Percentiles rank a stretch among this genome's conserved stretches.
phyloP scores from a whole-genome alignment of 257 asterid species.

The Cruciata laevipes region DNA sequence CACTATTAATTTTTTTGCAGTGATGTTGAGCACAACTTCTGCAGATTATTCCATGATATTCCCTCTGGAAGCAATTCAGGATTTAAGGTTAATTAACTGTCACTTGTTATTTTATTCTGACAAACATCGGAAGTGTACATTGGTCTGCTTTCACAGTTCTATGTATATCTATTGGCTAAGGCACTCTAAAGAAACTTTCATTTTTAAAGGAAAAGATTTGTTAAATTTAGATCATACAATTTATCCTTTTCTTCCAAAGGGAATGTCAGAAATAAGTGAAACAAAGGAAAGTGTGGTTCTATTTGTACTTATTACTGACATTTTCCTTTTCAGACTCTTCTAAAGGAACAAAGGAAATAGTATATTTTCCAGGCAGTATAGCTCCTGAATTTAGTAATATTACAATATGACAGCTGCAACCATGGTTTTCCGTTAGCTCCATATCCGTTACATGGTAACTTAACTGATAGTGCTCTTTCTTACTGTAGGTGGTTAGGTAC shows the following conservation, averaged over 20 bases:
- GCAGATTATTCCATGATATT: constrained; percentile 65
- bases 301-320: neutral
- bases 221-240: neutral
- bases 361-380: neutral
- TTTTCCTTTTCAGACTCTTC: neutral
- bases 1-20: constrained; percentile 36
- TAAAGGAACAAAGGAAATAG: neutral
- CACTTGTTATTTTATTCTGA: neutral
- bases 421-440: neutral
- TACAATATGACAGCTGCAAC: neutral
- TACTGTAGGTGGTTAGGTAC: constrained; percentile 77
- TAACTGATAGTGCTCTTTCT: constrained; percentile 1
- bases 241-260: neutral
- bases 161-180: neutral
- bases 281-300: no score
- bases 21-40: constrained; percentile 68
- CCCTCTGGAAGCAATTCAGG: constrained; percentile 82
- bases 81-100: constrained; percentile 61
- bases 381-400: neutral
- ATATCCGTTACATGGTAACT: neutral
- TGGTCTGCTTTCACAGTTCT: neutral
- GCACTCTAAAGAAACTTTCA: neutral
- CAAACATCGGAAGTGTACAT: neutral
- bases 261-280: no score
- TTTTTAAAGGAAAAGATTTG: neutral